Conservation (phyloP, 1,284 basidiomycete genomes). For the Ceratobasidium sp. region DNA sequence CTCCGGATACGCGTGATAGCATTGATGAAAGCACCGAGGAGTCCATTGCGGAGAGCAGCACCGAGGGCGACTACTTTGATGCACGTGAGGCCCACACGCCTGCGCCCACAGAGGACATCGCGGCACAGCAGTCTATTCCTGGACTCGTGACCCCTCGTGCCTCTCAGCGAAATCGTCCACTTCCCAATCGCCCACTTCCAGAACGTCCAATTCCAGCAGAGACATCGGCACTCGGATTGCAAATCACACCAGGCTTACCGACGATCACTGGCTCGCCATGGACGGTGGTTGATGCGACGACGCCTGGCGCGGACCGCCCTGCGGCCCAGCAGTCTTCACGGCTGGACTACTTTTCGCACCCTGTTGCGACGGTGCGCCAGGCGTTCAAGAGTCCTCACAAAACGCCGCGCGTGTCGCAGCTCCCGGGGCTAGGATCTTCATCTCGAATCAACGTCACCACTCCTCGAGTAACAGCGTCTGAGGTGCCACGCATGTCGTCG, state of each 20-base stretch:
- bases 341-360: conserved; percentile 28
- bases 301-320: conserved; percentile 8
- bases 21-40: conserved; percentile 29
- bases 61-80: conserved; percentile 22
- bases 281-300: conserved; percentile 3
- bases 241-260: conserved; percentile 20
- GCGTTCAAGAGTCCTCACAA: conserved; percentile 17
- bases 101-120: conserved; percentile 1
- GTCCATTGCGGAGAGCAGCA: conserved; percentile 12
- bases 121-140: not conserved
- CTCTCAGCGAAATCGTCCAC: conserved; percentile 14
- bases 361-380: conserved; percentile 17
- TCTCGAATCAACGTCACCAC: not conserved
- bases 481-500: not conserved
- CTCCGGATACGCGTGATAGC: conserved; percentile 21
- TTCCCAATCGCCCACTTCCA: no score
- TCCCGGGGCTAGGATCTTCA: not conserved
- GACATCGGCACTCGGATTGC: conserved; percentile 28
- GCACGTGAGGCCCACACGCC: conserved; percentile 16
- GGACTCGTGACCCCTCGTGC: conserved; percentile 21
- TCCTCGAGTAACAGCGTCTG: not conserved
- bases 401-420: conserved; percentile 15
- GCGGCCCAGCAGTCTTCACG: not conserved
- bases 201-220: no score
- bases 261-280: conserved; percentile 16